These are phyloP conservation scores for Cryptosporidium viatorum DNA, from an alignment of 169 alveolate genomes.

Conservation along the genomic window DNA sequence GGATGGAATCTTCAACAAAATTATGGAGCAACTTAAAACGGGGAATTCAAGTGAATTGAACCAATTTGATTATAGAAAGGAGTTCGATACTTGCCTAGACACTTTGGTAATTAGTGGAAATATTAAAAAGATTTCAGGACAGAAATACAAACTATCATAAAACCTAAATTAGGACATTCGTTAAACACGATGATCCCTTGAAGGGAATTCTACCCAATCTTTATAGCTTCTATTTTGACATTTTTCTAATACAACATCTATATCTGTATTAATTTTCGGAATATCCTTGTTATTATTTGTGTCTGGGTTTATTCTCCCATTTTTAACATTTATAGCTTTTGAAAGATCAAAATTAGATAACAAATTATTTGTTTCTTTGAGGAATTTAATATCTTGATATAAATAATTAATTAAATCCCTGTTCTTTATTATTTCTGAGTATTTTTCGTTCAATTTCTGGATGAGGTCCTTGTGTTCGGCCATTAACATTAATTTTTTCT, in stretches of 20 bases:
- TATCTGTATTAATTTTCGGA: not conserved
- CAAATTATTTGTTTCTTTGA: constrained; percentile 40
- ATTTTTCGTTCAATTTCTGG: not conserved
- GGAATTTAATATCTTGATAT: constrained; percentile 38
- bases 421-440: not conserved
- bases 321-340: not conserved
- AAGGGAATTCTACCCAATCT: constrained; percentile 60
- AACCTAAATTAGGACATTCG: not conserved
- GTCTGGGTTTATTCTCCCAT: not conserved
- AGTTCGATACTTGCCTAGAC: constrained; percentile 42
- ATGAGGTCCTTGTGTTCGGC: constrained; percentile 36
- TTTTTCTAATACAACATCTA: constrained; percentile 4
- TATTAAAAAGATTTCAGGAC: constrained; percentile 60
- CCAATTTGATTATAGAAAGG: constrained; percentile 33
- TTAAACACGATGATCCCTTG: constrained; percentile 2
- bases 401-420: constrained; percentile 14
- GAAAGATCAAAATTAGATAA: not conserved
- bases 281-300: not conserved
- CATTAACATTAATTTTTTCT: constrained; percentile 32
- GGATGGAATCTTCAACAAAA: constrained; percentile 16
- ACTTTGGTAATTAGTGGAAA: constrained; percentile 33
- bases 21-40: constrained; percentile 4
- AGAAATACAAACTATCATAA: constrained; percentile 34
- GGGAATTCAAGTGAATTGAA: not conserved
- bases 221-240: not conserved